Base-by-base conservation (phyloP, 148 eudicot genomes). In the Amaranthus hypochondriacus region DNA sequence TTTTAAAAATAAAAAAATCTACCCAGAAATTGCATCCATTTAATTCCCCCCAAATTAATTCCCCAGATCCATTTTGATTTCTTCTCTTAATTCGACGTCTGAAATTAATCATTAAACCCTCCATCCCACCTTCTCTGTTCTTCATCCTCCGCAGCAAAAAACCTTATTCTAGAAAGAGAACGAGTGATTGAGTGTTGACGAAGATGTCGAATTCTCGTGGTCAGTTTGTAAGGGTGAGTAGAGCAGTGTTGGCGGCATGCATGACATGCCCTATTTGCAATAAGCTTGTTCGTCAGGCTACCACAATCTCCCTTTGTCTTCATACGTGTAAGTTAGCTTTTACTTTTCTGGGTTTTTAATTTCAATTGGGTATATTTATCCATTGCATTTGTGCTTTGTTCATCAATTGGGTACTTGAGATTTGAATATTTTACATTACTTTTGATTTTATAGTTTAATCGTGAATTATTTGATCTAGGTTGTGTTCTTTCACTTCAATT, bases 201-300 rank as follows among this genome's bases (percentile, higher is more conserved):
- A 76, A 72, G 78, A 91, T 89, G 96, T 70, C 87, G 85, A 48
- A 28, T 28, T 28, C 39, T 28, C 39, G 14, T 71, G 82, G 79
- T 81, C 90, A 85, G 75, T 84, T 87, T 66, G 93, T 82, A 82
- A 86, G 77, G 55, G 87, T 93, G 57, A 82, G 83, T 77, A 83
- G 90, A 76, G 88, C 86, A 72, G 75, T 77, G 72, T 70, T 93
- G 57, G 86, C 82, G 66, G 84, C 96, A 89, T 90, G 96, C 93
- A 88, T 94, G 90, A 94, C 89, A 76, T 94, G 98, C 76, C 96
- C 98, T 56, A 83, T 94, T 43, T 94, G 98, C 72, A 58, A 88
- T 51, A 90, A 85, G 81, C 87, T 94, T 59, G 82, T 86, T 71
- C 82, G 81, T 62, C 75, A 80, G 10, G 79, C 82, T 9, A 80